These are phyloP conservation scores for Tuber borchii DNA, from an alignment of 495 filamentous ascomycete genomes.

Conservation along the genomic window DNA sequence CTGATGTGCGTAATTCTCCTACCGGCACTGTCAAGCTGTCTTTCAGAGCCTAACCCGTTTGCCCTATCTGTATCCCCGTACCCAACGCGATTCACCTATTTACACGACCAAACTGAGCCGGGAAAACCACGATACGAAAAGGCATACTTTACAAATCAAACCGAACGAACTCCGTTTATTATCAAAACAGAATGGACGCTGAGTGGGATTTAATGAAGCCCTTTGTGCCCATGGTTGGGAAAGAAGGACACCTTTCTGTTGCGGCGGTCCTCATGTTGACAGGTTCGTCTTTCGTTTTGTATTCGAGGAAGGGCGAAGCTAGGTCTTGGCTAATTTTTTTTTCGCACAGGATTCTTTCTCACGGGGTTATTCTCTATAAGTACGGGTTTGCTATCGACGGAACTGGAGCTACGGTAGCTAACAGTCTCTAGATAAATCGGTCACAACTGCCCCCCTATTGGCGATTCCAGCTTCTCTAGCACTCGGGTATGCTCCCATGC, in stretches of 20 bases:
- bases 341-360: conserved; percentile 27
- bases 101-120: background rate
- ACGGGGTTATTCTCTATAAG: conserved; percentile 40
- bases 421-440: conserved; percentile 66
- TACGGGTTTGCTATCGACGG: conserved; percentile 9
- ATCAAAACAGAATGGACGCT: conserved; percentile 29
- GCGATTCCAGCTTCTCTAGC: conserved; percentile 82
- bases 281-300: background rate
- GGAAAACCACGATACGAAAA: conserved; percentile 7
- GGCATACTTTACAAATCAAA: background rate
- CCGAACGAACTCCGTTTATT: background rate
- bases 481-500: conserved; percentile 63
- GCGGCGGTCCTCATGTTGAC: conserved; percentile 65
- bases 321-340: conserved; percentile 9
- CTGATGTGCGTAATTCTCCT: background rate
- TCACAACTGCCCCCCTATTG: conserved; percentile 66
- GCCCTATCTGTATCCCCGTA: conserved; percentile 4
- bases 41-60: background rate
- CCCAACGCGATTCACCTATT: conserved; percentile 2
- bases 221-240: conserved; percentile 71
- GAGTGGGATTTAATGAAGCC: conserved; percentile 50
- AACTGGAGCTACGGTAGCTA: conserved; percentile 3
- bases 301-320: background rate
- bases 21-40: background rate
- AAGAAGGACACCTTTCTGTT: conserved; percentile 74